A percentile compares a stretch with the other conserved stretches of the same genome.
Evolutionary conservation across 345 rosid species (phyloP).

Genomic region (Linum trigynum): DNA sequence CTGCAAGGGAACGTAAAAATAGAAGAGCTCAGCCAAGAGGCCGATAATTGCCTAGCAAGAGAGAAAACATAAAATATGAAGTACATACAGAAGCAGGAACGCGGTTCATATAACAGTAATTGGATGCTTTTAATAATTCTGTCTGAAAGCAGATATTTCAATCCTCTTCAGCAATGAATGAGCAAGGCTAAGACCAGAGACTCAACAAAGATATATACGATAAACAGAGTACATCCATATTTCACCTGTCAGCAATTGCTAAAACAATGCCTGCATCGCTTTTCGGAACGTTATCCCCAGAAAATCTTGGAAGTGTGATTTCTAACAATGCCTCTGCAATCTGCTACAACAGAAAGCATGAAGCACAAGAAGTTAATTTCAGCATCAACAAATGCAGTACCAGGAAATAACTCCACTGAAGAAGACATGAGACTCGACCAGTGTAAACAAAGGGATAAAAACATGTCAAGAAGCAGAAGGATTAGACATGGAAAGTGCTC

Average conservation of each 20-base stretch:
- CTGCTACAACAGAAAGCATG: conserved; percentile 30
- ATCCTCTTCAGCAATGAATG: not conserved
- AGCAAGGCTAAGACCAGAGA: conserved; percentile 4
- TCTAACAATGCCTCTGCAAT: conserved; percentile 87
- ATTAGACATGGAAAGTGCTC: not conserved
- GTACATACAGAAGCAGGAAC: not conserved
- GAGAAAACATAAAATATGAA: too few relatives aligned
- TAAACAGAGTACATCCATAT: conserved; percentile 3
- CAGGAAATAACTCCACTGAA: not conserved
- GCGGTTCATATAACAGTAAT: not conserved
- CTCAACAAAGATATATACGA: not conserved
- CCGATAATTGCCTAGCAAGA: not conserved
- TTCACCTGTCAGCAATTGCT: conserved; percentile 88
- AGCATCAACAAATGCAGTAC: conserved; percentile 3
- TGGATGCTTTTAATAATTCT: not conserved
- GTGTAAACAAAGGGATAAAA: not conserved
- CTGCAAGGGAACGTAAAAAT: conserved; percentile 29
- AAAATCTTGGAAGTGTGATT: conserved; percentile 75
- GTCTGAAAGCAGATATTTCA: not conserved
- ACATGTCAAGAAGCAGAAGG: not conserved
- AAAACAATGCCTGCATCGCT: conserved; percentile 77
- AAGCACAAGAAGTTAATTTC: conserved; percentile 9
- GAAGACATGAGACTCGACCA: not conserved
- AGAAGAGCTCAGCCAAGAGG: not conserved
- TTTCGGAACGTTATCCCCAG: conserved; percentile 80